Base-by-base conservation (phyloP, 2,329 filamentous ascomycete genomes). In the Nectriaceae sp. region DNA sequence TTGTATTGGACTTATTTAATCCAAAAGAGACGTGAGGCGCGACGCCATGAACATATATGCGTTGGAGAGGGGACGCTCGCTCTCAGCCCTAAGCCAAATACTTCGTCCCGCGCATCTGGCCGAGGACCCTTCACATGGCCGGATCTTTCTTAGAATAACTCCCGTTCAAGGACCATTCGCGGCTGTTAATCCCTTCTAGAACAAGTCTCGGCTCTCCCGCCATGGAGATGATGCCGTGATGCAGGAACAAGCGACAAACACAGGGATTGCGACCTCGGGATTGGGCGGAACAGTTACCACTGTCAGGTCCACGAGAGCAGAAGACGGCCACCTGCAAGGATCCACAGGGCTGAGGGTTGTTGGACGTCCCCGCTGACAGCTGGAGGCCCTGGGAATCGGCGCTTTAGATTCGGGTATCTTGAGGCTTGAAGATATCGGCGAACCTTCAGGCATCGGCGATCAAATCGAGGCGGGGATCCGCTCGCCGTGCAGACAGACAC, bases 291-390 rank as follows among this genome's bases (percentile, higher is more conserved):
- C n/a, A 36, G 33, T n/a, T 10, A 36, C 33, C 5, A 19, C 35
- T 15, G 18, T 21, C 18, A n/a, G n/a, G n/a, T n/a, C n/a, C n/a
- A n/a, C n/a, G 42, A 20, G 18, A 22, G 6, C 37, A 18, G 38
- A 18, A 21, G 26, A 20, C 13, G 5, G 19, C 19, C 5, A 29
- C 44, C 33, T 29, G 38, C 31, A 21, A 24, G 41, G 42, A 42
- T 46, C 43, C 47, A 24, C 47, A 46, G 43, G 47, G 47, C 43
- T 46, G 47, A 50, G 38, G 42, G 6, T n/a, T 41, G 16, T 10
- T 36, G 5, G 33, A 15, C 8, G n/a, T 36, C 8, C 33, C 33
- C 33, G 33, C 33, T 36, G 33, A 36, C 33, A 6, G n/a, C n/a
- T 24, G 35, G 35, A 18, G 18, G 16, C 29, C 11, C 10, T 36